Evolutionary conservation across 208 protist species (phyloP), one percentile per base, ranked within the genome.

Genomic region (Jaenimonas drosophilae): DNA sequence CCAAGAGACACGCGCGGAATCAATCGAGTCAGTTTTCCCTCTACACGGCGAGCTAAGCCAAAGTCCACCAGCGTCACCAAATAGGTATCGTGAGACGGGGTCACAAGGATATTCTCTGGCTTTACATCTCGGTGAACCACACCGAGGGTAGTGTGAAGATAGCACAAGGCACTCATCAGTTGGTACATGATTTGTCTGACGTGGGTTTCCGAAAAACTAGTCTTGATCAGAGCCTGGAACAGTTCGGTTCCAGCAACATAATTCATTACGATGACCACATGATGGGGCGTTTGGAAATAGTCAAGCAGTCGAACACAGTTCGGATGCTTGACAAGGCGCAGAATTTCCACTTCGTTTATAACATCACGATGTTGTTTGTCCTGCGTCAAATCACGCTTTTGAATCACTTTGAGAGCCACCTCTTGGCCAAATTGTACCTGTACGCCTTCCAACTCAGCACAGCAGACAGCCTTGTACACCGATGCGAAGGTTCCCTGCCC

Each of bases 41-140:
- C 42, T 29, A 77, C 53, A 33, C 41, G 50, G 4, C 78, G 64
- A 4, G 79, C 74, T 20, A 93, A 64, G 0, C 85, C 85, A 61
- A 93, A 93, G 52, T 93, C 85, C 2, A 93, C 80, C 3, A 93
- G 55, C 3, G 73, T 81, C 16, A 89, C 69, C 12, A 76, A 66
- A 7, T 52, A 63, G 33, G 45, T n/a, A 17, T 68, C 20, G 55
- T 65, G 46, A 6, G 51, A 40, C 1, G 59, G 62, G 4, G 61
- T 51, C 12, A 94, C 54, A 37, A 94, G 52, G 24, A 94, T 66
- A 60, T 94, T 94, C 44, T 91, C 79, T 0, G 86, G 81, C 49
- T 94, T 94, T 2, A 94, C 65, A 49, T 94, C 86, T 7, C 86
- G 74, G 49, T 94, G 86, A 16, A 94, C 83, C 25, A 94, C 62